Evolutionary conservation across 495 filamentous ascomycete species (phyloP).

Genomic region (Staphylotrichum tortipilum): DNA sequence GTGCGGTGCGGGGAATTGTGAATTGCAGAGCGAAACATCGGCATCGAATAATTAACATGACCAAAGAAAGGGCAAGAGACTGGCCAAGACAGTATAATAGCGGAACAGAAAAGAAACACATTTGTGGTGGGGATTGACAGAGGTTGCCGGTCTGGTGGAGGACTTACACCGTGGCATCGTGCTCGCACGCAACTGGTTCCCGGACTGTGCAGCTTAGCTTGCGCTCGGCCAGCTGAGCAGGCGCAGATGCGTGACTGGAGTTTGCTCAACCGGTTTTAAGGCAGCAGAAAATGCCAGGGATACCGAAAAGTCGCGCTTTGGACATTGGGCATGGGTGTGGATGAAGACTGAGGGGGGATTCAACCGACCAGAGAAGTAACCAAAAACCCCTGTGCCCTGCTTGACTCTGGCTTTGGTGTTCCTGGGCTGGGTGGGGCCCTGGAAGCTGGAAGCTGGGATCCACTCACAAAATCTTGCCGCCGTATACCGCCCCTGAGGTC

Average conservation of each 20-base stretch:
- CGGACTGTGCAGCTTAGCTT: no score
- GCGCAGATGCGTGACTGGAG: background rate
- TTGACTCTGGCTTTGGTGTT: no score
- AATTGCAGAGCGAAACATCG: no score
- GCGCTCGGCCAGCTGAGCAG: background rate
- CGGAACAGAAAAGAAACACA: background rate
- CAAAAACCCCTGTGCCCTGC: no score
- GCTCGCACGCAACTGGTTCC: no score
- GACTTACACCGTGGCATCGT: slow-evolving; percentile 19
- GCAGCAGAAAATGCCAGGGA: background rate
- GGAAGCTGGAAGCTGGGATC: no score
- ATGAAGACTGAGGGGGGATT: background rate
- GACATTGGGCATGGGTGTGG: background rate
- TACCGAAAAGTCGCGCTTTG: background rate
- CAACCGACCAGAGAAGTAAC: background rate
- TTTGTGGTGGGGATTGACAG: background rate
- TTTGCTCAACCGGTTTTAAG: background rate
- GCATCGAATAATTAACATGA: no score
- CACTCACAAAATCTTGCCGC: no score
- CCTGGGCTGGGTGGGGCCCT: no score
- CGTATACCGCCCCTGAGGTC: background rate
- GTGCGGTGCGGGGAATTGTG: no score
- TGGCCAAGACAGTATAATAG: background rate
- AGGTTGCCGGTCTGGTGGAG: background rate
- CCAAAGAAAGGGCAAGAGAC: no score